Conservation (phyloP, 768 basidiomycete genomes). For the Pulveroboletus sp. region DNA sequence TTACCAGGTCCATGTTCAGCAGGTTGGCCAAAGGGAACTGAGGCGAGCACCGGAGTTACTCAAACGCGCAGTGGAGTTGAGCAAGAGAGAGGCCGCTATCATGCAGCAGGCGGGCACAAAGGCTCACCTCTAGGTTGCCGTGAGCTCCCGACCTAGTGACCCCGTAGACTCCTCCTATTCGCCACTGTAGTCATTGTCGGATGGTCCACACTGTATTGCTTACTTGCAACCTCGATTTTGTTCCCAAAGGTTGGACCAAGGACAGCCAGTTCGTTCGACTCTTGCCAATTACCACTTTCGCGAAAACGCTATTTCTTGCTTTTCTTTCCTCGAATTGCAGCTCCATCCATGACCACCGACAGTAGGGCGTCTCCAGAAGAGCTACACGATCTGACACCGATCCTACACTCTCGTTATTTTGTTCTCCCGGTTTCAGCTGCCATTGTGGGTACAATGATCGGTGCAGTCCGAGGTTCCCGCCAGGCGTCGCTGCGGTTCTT, state of each 20-base stretch:
- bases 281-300: background rate
- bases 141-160: background rate
- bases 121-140: slow-evolving; percentile 40
- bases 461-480: slow-evolving; percentile 68
- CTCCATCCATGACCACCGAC: slow-evolving; percentile 14
- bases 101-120: slow-evolving; percentile 59
- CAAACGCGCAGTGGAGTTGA: slow-evolving; percentile 48
- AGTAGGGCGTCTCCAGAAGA: slow-evolving; percentile 6
- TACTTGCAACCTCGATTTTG: background rate
- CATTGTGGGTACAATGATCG: slow-evolving; percentile 59
- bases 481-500: slow-evolving; percentile 73
- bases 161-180: background rate
- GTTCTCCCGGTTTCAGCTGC: slow-evolving; percentile 58
- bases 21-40: slow-evolving; percentile 87
- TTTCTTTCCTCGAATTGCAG: background rate
- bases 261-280: background rate
- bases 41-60: slow-evolving; percentile 64
- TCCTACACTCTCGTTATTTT: slow-evolving; percentile 47
- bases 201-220: too few species aligned
- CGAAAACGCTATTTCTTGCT: background rate
- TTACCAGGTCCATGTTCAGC: slow-evolving; percentile 84
- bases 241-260: background rate
- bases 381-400: slow-evolving; percentile 28
- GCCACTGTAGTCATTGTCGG: too few species aligned
- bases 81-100: slow-evolving; percentile 57